A percentile compares a stretch with the other conserved stretches of the same genome.
Conservation (phyloP, 2,329 filamentous ascomycete species). For the Lachnellula suecica region DNA sequence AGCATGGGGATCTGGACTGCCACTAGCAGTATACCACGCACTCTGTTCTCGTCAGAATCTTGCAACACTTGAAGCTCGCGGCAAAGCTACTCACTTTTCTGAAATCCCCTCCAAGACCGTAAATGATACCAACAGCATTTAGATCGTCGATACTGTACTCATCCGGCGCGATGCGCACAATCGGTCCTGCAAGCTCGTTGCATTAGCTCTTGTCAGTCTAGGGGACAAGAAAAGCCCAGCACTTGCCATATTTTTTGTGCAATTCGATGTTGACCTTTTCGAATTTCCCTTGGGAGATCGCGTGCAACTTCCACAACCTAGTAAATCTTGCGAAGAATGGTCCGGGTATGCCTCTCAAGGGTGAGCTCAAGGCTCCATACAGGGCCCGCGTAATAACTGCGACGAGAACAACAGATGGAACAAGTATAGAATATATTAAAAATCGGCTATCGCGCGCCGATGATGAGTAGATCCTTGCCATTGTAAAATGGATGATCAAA, state of each 20-base stretch:
- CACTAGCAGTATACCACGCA: conserved; percentile 30
- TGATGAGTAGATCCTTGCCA: too few species aligned
- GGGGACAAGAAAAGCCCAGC: not conserved
- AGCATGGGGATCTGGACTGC: conserved; percentile 16
- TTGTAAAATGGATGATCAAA: too few species aligned
- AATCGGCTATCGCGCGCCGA: too few species aligned
- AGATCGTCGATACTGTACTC: conserved; percentile 46
- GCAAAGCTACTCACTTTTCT: conserved; percentile 24
- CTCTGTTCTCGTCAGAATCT: too few species aligned
- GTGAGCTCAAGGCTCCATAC: too few species aligned
- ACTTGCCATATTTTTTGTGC: conserved; percentile 35
- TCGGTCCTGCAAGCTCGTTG: conserved; percentile 30
- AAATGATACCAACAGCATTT: conserved; percentile 40
- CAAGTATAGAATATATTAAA: too few species aligned
- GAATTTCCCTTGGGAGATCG: conserved; percentile 38
- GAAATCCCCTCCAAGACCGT: conserved; percentile 40
- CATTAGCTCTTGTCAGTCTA: not conserved
- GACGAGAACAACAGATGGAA: too few species aligned
- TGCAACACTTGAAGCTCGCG: not conserved
- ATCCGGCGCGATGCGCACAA: conserved; percentile 48
- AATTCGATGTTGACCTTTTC: conserved; percentile 39
- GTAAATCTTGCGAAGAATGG: conserved; percentile 45
- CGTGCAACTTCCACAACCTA: conserved; percentile 43
- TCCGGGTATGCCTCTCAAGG: conserved; percentile 42
- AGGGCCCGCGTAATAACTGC: too few species aligned